These are phyloP conservation scores for Arctium minus DNA, from an alignment of 129 eudicot species.

Conservation along the genomic window DNA sequence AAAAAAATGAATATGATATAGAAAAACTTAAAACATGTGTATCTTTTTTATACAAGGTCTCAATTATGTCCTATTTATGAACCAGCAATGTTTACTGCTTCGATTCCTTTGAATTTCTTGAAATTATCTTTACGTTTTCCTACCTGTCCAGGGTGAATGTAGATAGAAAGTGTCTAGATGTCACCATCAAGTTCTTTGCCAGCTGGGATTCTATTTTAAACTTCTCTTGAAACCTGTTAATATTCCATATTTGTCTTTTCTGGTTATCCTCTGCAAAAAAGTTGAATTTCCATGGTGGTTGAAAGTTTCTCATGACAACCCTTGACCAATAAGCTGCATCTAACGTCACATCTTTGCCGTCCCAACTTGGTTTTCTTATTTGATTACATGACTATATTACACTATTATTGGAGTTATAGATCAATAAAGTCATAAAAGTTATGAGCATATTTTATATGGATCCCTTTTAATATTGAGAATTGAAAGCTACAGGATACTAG, in stretches of 20 bases:
- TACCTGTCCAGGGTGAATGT: not conserved
- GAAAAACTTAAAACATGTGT: not conserved
- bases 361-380: conserved; percentile 33
- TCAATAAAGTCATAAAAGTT: conserved; percentile 32
- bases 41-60: not conserved
- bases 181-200: conserved; percentile 16
- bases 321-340: conserved; percentile 4
- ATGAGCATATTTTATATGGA: conserved; percentile 18
- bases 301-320: conserved; percentile 21
- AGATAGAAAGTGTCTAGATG: not conserved
- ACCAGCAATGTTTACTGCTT: not conserved
- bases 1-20: conserved; percentile 9
- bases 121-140: not conserved
- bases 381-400: conserved; percentile 16
- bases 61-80: not conserved
- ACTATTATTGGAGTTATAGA: conserved; percentile 10
- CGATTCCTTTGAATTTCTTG: not conserved
- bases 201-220: conserved; percentile 6
- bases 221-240: not conserved
- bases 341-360: conserved; percentile 37
- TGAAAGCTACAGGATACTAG: conserved; percentile 33
- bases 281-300: conserved; percentile 22
- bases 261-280: conserved; percentile 18
- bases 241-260: conserved; percentile 35
- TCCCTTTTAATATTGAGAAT: conserved; percentile 1